phyloP scores from a whole-genome alignment of 257 asterid species.

The Datura wrightii region DNA sequence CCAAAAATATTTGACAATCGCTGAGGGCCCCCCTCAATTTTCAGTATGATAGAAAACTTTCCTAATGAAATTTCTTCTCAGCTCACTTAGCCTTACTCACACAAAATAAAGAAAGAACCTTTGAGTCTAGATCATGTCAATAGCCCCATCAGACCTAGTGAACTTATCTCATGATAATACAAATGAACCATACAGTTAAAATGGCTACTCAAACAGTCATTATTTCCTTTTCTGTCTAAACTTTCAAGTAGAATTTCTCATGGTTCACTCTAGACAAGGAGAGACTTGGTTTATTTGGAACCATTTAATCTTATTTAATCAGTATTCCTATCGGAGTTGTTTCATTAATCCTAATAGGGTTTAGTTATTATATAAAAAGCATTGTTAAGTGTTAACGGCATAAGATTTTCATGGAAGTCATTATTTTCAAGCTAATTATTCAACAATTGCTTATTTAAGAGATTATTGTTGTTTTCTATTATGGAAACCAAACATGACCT shows the following conservation, averaged over 20 bases:
- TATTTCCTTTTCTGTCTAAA: background rate
- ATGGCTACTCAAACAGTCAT: background rate
- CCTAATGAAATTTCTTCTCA: background rate
- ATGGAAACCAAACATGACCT: slow-evolving; percentile 21
- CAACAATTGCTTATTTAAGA: background rate
- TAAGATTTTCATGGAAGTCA: background rate
- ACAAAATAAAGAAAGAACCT: slow-evolving; percentile 1
- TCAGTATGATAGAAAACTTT: background rate
- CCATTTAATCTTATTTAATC: background rate
- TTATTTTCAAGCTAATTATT: background rate
- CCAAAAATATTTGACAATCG: background rate
- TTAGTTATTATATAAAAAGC: background rate
- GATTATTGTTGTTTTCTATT: background rate
- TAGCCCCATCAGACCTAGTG: background rate
- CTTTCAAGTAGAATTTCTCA: background rate
- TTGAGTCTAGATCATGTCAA: slow-evolving; percentile 15
- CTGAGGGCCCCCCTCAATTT: background rate
- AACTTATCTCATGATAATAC: slow-evolving; percentile 21
- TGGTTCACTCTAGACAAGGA: background rate
- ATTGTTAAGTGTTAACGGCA: background rate
- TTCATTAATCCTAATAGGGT: background rate
- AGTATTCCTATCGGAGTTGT: background rate
- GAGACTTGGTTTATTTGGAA: background rate
- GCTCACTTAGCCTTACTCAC: background rate
- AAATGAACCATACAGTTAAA: background rate